These are phyloP conservation scores for Moesziomyces sp. DNA, from an alignment of 1,284 basidiomycete species.

Conservation along the genomic window DNA sequence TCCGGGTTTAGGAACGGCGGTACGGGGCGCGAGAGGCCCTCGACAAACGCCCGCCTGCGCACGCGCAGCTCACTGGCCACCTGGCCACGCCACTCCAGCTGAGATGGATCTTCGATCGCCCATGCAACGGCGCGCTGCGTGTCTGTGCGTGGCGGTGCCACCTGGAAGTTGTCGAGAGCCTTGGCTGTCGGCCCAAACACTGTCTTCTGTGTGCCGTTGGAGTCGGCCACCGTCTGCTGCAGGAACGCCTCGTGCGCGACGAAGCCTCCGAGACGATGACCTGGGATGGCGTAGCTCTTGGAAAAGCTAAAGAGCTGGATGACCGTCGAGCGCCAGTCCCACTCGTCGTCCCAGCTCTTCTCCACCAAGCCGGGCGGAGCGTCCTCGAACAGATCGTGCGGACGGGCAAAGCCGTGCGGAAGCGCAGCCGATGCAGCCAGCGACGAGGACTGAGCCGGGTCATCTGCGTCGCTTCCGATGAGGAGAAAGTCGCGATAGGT, in stretches of 20 bases:
- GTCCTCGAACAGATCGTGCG: slow-evolving; percentile 73
- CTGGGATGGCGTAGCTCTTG: slow-evolving; percentile 85
- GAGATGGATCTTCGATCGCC: slow-evolving; percentile 45
- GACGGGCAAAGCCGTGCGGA: slow-evolving; percentile 65
- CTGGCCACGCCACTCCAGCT: slow-evolving; percentile 70
- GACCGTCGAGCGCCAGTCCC: slow-evolving; percentile 72
- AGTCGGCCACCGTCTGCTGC: slow-evolving; percentile 18
- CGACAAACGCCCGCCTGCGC: slow-evolving; percentile 75
- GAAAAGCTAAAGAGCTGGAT: slow-evolving; percentile 68
- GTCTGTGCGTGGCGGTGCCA: slow-evolving; percentile 47
- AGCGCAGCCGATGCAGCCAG: slow-evolving; percentile 4
- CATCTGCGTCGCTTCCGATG: slow-evolving; percentile 47
- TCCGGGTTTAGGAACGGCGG: slow-evolving; percentile 23
- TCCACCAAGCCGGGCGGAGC: slow-evolving; percentile 12
- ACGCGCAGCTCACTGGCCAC: slow-evolving; percentile 72
- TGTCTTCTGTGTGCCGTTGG: slow-evolving; percentile 59
- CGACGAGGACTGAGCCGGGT: neutral
- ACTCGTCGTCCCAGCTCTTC: slow-evolving; percentile 17
- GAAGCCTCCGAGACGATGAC: slow-evolving; percentile 82
- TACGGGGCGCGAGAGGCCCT: slow-evolving; percentile 65
- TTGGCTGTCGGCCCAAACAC: slow-evolving; percentile 71
- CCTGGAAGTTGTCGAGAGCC: slow-evolving; percentile 79
- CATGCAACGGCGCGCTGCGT: slow-evolving; percentile 55
- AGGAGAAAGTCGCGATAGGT: slow-evolving; percentile 82
- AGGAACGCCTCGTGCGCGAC: slow-evolving; percentile 76